Evolutionary conservation across 2,329 filamentous ascomycete genomes (phyloP).

Genomic region (Ambrosiella cleistominuta): DNA sequence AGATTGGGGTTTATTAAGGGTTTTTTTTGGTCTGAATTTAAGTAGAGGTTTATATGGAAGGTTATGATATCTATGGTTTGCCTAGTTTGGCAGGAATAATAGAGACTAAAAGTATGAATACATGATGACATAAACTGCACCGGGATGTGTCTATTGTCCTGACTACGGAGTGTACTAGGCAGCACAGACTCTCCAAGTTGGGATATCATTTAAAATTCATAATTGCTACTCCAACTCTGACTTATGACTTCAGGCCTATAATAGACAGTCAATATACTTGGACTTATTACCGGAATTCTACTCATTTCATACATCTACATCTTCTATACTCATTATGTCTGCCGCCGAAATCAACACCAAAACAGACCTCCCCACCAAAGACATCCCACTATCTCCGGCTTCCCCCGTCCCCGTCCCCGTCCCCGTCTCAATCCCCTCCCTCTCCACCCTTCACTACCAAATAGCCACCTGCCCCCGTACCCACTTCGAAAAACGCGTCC

Average conservation of each 20-base stretch:
- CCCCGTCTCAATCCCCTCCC: conserved; percentile 16
- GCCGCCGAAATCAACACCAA: background rate
- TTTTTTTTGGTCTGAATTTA: background rate
- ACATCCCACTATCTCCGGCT: no score
- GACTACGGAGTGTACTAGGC: background rate
- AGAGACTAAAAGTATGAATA: background rate
- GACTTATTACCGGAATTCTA: background rate
- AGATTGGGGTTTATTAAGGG: background rate
- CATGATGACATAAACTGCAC: background rate
- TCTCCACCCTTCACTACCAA: conserved; percentile 20
- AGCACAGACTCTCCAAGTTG: background rate
- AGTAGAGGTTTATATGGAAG: background rate
- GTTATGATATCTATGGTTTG: background rate
- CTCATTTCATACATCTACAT: background rate
- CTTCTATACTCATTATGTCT: background rate
- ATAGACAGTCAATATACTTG: background rate
- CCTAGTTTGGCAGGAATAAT: background rate
- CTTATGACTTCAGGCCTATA: no score
- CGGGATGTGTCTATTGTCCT: background rate
- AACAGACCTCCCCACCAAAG: background rate
- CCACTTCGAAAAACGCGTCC: conserved; percentile 46
- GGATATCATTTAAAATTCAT: no score
- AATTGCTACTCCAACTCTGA: no score
- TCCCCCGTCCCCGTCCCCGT: no score
- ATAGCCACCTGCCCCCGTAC: conserved; percentile 30